Conservation (phyloP, 2,329 filamentous ascomycete species). For the Rutstroemia sp. region DNA sequence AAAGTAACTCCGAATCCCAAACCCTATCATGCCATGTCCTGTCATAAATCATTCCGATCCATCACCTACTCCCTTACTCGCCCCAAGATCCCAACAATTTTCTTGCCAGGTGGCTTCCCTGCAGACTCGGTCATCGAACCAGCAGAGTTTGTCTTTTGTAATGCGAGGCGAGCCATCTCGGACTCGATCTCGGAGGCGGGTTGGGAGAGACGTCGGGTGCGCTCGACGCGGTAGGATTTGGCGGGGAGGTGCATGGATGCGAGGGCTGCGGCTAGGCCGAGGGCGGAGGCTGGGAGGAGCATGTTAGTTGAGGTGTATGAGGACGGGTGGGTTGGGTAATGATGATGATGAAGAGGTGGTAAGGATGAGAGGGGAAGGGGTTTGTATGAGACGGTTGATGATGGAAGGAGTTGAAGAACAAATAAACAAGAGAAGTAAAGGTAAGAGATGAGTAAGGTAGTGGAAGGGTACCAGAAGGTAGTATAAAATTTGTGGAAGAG, state of each 20-base stretch:
- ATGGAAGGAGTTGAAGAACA: neutral
- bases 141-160: slow-evolving; percentile 4
- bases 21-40: neutral
- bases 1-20: neutral
- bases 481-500: no score
- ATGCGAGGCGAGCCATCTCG: neutral
- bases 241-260: slow-evolving; percentile 7
- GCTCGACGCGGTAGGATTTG: slow-evolving; percentile 6
- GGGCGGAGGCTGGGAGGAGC: neutral
- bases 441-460: neutral
- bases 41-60: neutral
- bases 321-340: neutral
- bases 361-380: neutral
- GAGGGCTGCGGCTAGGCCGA: slow-evolving; percentile 4
- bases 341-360: neutral
- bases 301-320: neutral
- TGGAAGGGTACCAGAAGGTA: neutral
- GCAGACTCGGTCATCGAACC: neutral
- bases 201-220: slow-evolving; percentile 4
- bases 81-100: neutral
- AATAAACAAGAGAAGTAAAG: neutral
- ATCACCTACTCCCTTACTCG: neutral
- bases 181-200: neutral
- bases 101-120: neutral
- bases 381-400: neutral